Evolutionary conservation across 495 filamentous ascomycete species (phyloP).

Genomic region (Achaetomiella virescens): DNA sequence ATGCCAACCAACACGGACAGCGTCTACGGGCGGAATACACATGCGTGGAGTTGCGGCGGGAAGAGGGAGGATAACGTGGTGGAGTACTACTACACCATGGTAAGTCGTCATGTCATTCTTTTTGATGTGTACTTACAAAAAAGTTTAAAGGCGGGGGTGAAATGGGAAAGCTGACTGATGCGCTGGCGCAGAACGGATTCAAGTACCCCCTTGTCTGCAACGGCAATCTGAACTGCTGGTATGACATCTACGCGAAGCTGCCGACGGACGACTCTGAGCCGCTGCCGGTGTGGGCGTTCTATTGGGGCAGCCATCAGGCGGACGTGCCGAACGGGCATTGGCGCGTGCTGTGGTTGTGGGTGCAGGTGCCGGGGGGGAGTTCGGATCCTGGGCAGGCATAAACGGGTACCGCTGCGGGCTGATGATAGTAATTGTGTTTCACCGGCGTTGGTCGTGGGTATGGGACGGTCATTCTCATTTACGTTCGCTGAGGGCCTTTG

Average conservation of each 20-base stretch:
- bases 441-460: too few relatives aligned
- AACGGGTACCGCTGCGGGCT: too few relatives aligned
- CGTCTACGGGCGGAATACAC: conserved; percentile 22
- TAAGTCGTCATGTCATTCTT: conserved; percentile 9
- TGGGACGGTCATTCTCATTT: too few relatives aligned
- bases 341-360: conserved; percentile 29
- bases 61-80: conserved; percentile 1
- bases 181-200: conserved; percentile 19
- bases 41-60: conserved; percentile 25
- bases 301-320: conserved; percentile 30
- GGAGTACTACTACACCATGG: conserved; percentile 27
- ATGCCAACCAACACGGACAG: conserved; percentile 33
- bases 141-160: not conserved
- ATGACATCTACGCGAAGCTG: conserved; percentile 21
- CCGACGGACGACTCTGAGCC: not conserved
- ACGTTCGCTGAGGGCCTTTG: too few relatives aligned
- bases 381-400: too few relatives aligned
- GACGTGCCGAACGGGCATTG: conserved; percentile 25
- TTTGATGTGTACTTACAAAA: not conserved
- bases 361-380: too few relatives aligned
- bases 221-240: conserved; percentile 29
- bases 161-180: not conserved
- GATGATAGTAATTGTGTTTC: too few relatives aligned
- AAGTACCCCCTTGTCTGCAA: conserved; percentile 31
- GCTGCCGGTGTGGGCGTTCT: conserved; percentile 30